Conservation (phyloP, 495 filamentous ascomycete species). For the Penicillium arizonense region DNA sequence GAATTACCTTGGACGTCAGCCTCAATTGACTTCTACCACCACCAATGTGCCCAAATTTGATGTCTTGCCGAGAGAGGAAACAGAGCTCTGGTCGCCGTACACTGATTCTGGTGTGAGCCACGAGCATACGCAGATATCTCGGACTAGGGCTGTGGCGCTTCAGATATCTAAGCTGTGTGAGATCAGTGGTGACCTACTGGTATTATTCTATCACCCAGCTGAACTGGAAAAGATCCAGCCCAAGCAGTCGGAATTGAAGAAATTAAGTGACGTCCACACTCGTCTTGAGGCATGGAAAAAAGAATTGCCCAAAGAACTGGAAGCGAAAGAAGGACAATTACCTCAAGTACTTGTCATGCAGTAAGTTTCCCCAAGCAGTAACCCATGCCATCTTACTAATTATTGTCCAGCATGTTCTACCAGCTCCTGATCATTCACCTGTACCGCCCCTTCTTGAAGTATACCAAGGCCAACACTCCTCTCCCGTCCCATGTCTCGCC, state of each 20-base stretch:
- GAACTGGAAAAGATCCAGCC: constrained; percentile 56
- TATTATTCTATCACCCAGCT: constrained; percentile 85
- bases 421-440: constrained; percentile 95
- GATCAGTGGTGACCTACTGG: constrained; percentile 87
- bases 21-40: constrained; percentile 75
- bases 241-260: constrained; percentile 84
- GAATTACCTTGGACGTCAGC: constrained; percentile 92
- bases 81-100: constrained; percentile 83
- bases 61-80: constrained; percentile 86
- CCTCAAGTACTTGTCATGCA: constrained; percentile 92
- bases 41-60: constrained; percentile 86
- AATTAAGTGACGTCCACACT: constrained; percentile 85
- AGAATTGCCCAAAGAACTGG: constrained; percentile 80
- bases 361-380: constrained; percentile 51
- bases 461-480: constrained; percentile 74
- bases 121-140: constrained; percentile 71
- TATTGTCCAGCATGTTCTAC: constrained; percentile 79
- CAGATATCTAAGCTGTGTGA: constrained; percentile 84
- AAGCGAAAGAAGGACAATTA: constrained; percentile 84
- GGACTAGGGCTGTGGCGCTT: constrained; percentile 77
- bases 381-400: constrained; percentile 25
- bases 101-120: constrained; percentile 75
- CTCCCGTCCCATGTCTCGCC: constrained; percentile 87
- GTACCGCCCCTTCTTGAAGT: constrained; percentile 94
- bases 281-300: constrained; percentile 90